Percentiles rank a stretch among this genome's conserved stretches.
phyloP scores from a whole-genome alignment of 1,284 basidiomycete species.

The Austroboletus rostrupii region DNA sequence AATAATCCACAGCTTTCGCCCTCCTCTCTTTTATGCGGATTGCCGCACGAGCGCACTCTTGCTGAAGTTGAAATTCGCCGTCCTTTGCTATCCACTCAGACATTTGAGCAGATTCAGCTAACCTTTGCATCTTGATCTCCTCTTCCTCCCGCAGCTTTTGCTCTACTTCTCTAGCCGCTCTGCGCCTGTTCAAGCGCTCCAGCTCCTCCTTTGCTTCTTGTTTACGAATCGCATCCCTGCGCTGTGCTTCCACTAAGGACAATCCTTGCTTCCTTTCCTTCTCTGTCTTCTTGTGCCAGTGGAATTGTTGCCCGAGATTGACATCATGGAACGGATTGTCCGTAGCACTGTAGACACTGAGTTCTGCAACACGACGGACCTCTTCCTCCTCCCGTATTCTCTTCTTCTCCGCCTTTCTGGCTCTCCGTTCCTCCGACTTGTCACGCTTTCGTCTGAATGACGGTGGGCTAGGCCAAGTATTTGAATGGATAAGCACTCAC shows the following conservation, averaged over 20 bases:
- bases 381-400: conserved; percentile 83
- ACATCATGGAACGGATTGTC: conserved; percentile 98
- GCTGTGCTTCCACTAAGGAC: conserved; percentile 74
- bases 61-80: conserved; percentile 95
- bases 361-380: conserved; percentile 80
- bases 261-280: conserved; percentile 91
- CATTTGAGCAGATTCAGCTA: conserved; percentile 95
- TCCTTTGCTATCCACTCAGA: conserved; percentile 97
- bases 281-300: conserved; percentile 98
- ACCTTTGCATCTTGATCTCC: conserved; percentile 79
- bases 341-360: conserved; percentile 89
- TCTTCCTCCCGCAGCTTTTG: conserved; percentile 88
- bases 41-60: conserved; percentile 85
- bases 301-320: conserved; percentile 91
- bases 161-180: conserved; percentile 91
- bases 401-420: conserved; percentile 79
- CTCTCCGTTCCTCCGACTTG: conserved; percentile 72
- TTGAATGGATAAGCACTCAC: conserved; percentile 38
- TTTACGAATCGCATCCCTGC: conserved; percentile 75
- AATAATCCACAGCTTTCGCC: conserved; percentile 92
- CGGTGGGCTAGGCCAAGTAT: conserved; percentile 9
- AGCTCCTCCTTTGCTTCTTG: conserved; percentile 95
- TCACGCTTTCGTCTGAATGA: conserved; percentile 67
- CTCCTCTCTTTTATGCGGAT: conserved; percentile 95
- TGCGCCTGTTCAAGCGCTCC: conserved; percentile 83